phyloP scores from a whole-genome alignment of 2,329 filamentous ascomycete genomes.

The Alternaria sp. region DNA sequence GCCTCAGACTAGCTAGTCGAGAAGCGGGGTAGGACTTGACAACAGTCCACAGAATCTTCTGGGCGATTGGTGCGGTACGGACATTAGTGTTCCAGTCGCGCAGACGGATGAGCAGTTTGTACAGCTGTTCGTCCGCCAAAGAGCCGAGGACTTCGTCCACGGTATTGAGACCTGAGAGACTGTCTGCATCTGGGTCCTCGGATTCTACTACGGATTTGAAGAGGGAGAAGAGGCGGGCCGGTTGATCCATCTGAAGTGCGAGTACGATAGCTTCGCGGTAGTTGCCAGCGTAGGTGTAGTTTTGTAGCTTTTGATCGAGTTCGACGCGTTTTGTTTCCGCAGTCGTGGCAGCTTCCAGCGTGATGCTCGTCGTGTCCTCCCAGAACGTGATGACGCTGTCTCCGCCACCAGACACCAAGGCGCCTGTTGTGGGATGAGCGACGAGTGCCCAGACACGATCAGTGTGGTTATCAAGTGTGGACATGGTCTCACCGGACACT shows the following conservation, averaged over 20 bases:
- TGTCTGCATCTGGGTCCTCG: constrained; percentile 66
- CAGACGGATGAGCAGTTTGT: constrained; percentile 78
- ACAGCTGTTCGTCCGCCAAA: constrained; percentile 85
- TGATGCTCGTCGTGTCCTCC: constrained; percentile 87
- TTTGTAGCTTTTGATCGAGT: constrained; percentile 92
- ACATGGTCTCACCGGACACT: constrained; percentile 81
- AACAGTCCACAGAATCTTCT: constrained; percentile 81
- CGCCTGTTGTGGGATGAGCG: constrained; percentile 68
- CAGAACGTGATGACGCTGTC: constrained; percentile 96
- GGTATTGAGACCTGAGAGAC: constrained; percentile 67
- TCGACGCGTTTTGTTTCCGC: constrained; percentile 83
- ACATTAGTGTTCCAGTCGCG: constrained; percentile 99
- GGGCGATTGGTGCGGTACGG: constrained; percentile 82
- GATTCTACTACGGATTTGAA: constrained; percentile 81
- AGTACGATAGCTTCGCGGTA: constrained; percentile 94
- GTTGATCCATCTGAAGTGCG: constrained; percentile 92
- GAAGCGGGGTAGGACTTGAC: constrained; percentile 82
- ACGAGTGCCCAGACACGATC: constrained; percentile 93
- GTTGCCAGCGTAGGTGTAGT: constrained; percentile 85
- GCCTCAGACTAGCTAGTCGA: constrained; percentile 73
- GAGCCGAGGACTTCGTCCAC: constrained; percentile 86
- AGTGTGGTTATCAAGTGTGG: constrained; percentile 94
- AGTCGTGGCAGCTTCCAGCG: constrained; percentile 75
- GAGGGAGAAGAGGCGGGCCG: constrained; percentile 81
- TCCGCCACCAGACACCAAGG: constrained; percentile 86